Evolutionary conservation across 352 stramenopile genomes (phyloP), one percentile per base, ranked within the genome.

Genomic region (Nothophytophthora sp.): DNA sequence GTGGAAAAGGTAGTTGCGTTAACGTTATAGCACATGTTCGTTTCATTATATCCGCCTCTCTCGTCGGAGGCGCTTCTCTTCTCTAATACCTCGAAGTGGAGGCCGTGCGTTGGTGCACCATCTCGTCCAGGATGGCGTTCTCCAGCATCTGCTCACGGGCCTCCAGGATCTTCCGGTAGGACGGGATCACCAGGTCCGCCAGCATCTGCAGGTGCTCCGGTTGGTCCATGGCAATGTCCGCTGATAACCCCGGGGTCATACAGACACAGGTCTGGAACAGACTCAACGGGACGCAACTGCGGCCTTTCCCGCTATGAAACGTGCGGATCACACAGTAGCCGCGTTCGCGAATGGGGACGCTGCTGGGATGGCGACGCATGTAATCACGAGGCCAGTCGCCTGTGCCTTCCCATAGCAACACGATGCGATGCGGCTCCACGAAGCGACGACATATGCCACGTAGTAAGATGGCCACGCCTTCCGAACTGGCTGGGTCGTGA

Each of bases 151-250:
- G 65, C 38, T 75, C 65, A 19, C 65, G 65, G 4, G 55, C 60
- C 0, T 71, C 56, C n/a, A 75, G 50, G 35, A 75, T 58, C 57
- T 71, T 68, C 25, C 55, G 60, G 46, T 71, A 75, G 2, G 60
- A 75, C 34, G 60, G 60, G 28, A 64, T 65, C 44, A 69, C 60
- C 8, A 63, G 38, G 36, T 66, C 50, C 0, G 55, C 34, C 18
- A 75, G 60, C 48, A 71, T 66, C 48, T 71, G 20, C 39, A 71
- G 41, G 7, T 64, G 68, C 39, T 70, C 63, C 4, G 63, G 51
- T 22, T 62, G 36, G 32, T 62, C n/a, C 44, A 61, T 58, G 19
- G 60, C 55, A 25, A 64, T 63, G 13, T 28, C 61, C 2, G 59
- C 52, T 4, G 61, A 71, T 19, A 75, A 29, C 23, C 65, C 65